phyloP scores from a whole-genome alignment of 257 asterid species.

The Cruciata laevipes region DNA sequence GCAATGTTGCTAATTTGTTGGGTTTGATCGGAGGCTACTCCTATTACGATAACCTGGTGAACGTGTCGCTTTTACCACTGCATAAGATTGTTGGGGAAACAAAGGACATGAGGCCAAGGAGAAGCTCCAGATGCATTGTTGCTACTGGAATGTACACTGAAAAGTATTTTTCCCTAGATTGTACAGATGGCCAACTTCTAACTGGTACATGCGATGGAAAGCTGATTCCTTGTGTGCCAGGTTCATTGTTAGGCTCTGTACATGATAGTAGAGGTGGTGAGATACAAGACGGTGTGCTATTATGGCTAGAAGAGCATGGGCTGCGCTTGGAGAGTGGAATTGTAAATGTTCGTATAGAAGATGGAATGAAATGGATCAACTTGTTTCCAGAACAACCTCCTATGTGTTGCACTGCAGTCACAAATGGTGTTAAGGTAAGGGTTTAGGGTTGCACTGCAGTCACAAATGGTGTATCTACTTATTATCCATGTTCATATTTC shows the following conservation, averaged over 20 bases:
- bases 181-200: constrained; percentile 69
- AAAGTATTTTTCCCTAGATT: constrained; percentile 66
- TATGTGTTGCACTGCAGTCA: constrained; percentile 57
- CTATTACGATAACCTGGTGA: constrained; percentile 57
- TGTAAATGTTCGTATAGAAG: constrained; percentile 47
- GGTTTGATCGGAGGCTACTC: constrained; percentile 94
- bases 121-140: constrained; percentile 42
- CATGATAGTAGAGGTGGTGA: constrained; percentile 35
- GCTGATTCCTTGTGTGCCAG: constrained; percentile 88
- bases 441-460: constrained; percentile 60
- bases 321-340: constrained; percentile 60
- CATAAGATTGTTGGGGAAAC: constrained; percentile 45
- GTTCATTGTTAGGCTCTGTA: constrained; percentile 39
- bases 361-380: constrained; percentile 52
- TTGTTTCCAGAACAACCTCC: constrained; percentile 69
- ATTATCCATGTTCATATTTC: neutral
- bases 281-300: constrained; percentile 70
- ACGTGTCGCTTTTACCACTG: constrained; percentile 73
- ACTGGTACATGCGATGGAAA: constrained; percentile 73
- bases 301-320: constrained; percentile 91
- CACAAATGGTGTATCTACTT: constrained; percentile 32
- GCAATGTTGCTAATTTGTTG: constrained; percentile 38
- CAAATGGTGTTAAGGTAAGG: constrained; percentile 89
- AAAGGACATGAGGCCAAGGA: constrained; percentile 24
- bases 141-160: constrained; percentile 51